Conservation (phyloP, 257 asterid species). For the Asclepias syriaca region DNA sequence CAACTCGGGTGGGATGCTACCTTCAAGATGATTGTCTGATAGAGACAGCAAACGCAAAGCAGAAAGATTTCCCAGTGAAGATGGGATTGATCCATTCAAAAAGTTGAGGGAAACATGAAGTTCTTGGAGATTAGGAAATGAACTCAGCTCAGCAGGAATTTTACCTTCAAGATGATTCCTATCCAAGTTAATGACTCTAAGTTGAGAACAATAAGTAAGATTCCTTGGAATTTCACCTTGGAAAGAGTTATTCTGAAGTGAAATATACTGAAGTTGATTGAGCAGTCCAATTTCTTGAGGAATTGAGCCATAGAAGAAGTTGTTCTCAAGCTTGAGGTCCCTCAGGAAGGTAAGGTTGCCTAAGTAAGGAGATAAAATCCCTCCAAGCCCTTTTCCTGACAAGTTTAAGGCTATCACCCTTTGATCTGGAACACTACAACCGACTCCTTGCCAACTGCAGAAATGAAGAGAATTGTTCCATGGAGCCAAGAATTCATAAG, state of each 20-base stretch:
- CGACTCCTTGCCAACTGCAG: conserved; percentile 9
- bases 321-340: conserved; percentile 7
- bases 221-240: conserved; percentile 5
- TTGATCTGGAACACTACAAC: neutral
- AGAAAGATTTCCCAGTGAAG: conserved; percentile 1
- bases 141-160: conserved; percentile 6
- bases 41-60: neutral
- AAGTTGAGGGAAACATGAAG: conserved; percentile 3
- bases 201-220: neutral
- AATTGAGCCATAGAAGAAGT: conserved; percentile 3
- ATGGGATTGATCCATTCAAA: conserved; percentile 6
- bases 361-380: conserved; percentile 2
- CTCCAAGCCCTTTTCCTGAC: conserved; percentile 4
- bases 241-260: conserved; percentile 11
- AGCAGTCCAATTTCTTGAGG: conserved; percentile 3
- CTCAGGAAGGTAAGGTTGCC: neutral
- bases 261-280: neutral
- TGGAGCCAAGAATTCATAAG: neutral
- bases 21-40: conserved; percentile 5
- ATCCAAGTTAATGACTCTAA: conserved; percentile 3
- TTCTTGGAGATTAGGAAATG: conserved; percentile 9
- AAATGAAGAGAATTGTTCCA: conserved; percentile 2
- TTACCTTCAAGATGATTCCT: conserved; percentile 9
- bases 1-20: conserved; percentile 6
- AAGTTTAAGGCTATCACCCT: conserved; percentile 4